Evolutionary conservation across 768 basidiomycete genomes (phyloP).

Genomic region (Boletus rufocinnamomeus): DNA sequence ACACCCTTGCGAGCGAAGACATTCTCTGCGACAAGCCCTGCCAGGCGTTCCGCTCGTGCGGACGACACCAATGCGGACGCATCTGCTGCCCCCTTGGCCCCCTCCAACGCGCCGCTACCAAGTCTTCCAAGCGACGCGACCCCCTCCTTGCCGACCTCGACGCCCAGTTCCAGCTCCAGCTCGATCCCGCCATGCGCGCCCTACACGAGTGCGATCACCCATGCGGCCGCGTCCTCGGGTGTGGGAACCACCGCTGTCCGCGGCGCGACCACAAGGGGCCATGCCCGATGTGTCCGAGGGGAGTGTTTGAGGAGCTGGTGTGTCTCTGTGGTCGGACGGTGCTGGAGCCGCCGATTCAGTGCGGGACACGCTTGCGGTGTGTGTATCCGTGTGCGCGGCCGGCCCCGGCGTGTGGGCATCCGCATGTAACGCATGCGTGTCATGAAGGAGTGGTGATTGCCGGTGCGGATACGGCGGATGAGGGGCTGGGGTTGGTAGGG

Average conservation of each 20-base stretch:
- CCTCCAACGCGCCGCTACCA: conserved; percentile 56
- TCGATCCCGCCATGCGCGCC: conserved; percentile 60
- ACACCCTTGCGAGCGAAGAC: conserved; percentile 53
- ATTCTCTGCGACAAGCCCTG: conserved; percentile 84
- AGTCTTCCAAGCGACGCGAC: conserved; percentile 46
- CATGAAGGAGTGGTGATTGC: conserved; percentile 61
- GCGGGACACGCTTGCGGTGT: conserved; percentile 80
- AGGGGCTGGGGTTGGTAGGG: conserved; percentile 16
- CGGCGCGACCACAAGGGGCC: conserved; percentile 78
- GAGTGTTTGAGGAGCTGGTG: conserved; percentile 88
- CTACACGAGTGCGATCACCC: conserved; percentile 84
- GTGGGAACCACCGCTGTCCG: conserved; percentile 81
- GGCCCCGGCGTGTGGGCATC: conserved; percentile 79
- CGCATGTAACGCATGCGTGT: conserved; percentile 73
- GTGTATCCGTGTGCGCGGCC: conserved; percentile 75
- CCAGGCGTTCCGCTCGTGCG: conserved; percentile 75
- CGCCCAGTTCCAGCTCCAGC: conserved; percentile 32
- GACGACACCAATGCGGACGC: conserved; percentile 82
- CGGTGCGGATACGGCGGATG: conserved; percentile 28
- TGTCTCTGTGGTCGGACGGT: conserved; percentile 88
- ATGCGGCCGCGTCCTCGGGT: conserved; percentile 70
- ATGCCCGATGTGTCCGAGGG: conserved; percentile 83
- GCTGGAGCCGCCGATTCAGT: conserved; percentile 85
- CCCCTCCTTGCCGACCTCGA: conserved; percentile 7
- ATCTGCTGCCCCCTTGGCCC: conserved; percentile 84